Evolutionary conservation across 2,329 filamentous ascomycete genomes (phyloP).

Genomic region (Xylariaceae sp.): DNA sequence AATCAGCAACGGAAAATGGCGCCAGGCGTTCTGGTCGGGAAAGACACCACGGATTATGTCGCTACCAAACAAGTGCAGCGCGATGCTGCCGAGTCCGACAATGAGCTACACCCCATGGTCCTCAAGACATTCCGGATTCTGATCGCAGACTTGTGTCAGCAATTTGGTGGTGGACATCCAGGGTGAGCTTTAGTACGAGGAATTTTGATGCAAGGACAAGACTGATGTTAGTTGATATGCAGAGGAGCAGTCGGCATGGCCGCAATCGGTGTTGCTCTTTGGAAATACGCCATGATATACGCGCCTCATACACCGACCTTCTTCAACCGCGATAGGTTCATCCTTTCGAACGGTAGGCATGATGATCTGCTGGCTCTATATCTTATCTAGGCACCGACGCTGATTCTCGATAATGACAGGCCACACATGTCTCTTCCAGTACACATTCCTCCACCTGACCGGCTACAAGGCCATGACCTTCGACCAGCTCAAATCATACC

Average conservation of each 20-base stretch:
- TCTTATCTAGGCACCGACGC: neutral
- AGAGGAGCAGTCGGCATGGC: constrained; percentile 30
- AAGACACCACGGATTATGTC: too few relatives aligned
- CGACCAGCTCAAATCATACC: constrained; percentile 49
- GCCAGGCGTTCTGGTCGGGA: too few relatives aligned
- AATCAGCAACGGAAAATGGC: too few relatives aligned
- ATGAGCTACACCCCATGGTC: constrained; percentile 26
- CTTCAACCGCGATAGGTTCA: constrained; percentile 57
- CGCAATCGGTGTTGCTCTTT: constrained; percentile 39
- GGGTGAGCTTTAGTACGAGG: constrained; percentile 40
- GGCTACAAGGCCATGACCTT: constrained; percentile 48
- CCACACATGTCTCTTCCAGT: constrained; percentile 48
- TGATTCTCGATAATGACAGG: constrained; percentile 17
- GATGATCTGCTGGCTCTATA: too few relatives aligned
- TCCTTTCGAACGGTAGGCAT: constrained; percentile 51
- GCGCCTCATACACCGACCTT: constrained; percentile 46
- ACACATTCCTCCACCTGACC: constrained; percentile 44
- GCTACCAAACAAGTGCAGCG: too few relatives aligned
- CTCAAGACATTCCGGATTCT: constrained; percentile 57
- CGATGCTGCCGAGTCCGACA: too few relatives aligned
- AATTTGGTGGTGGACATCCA: constrained; percentile 66
- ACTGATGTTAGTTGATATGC: constrained; percentile 9
- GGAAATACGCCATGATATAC: constrained; percentile 51
- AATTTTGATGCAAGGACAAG: constrained; percentile 1
- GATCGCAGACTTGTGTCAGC: constrained; percentile 65